Conservation (phyloP, 164 flowering plant genomes). For the Dillenia suffruticosa region DNA sequence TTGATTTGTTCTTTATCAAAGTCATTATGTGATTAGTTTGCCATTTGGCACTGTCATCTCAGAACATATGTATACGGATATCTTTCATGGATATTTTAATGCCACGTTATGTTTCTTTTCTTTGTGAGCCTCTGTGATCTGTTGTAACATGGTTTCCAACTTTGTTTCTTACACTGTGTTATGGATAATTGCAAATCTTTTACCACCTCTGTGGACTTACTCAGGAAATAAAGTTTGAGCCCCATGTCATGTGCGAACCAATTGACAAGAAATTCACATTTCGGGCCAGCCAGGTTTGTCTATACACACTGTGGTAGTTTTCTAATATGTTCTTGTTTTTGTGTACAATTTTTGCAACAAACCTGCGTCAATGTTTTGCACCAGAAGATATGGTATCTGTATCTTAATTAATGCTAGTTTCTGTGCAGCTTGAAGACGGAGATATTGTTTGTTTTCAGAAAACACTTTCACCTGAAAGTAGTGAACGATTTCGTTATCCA, state of each 20-base stretch:
- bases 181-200: neutral
- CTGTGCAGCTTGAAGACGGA: constrained; percentile 74
- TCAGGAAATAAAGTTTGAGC: constrained; percentile 87
- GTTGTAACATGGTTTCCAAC: too few relatives aligned
- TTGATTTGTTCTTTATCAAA: too few relatives aligned
- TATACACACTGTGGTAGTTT: neutral
- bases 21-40: too few relatives aligned
- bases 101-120: too few relatives aligned
- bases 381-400: too few relatives aligned
- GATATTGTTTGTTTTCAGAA: constrained; percentile 76
- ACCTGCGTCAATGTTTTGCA: neutral
- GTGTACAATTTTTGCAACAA: neutral
- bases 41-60: too few relatives aligned
- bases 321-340: neutral
- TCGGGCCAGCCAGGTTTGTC: constrained; percentile 58
- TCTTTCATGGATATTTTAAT: too few relatives aligned
- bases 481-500: constrained; percentile 45
- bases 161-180: too few relatives aligned
- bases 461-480: constrained; percentile 25
- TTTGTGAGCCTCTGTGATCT: too few relatives aligned
- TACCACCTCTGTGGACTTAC: constrained; percentile 1
- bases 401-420: neutral
- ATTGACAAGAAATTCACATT: constrained; percentile 52
- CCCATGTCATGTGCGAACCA: constrained; percentile 68
- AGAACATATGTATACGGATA: too few relatives aligned